A percentile compares a stretch with the other conserved stretches of the same genome.
Conservation (phyloP, 768 basidiomycete genomes). For the Boletus tomentosulus region DNA sequence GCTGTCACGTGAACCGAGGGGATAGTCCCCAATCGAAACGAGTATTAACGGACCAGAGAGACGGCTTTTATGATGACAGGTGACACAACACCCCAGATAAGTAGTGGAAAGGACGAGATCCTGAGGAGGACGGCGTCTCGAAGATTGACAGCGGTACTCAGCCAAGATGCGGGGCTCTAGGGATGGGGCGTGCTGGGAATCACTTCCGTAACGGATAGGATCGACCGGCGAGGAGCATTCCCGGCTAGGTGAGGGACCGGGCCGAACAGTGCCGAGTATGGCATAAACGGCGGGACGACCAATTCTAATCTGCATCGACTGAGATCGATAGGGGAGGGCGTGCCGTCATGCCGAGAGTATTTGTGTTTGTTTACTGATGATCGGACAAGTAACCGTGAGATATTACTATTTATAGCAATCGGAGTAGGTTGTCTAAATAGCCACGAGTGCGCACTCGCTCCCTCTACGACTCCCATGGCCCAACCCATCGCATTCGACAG, state of each 20-base stretch:
- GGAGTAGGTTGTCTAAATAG: conserved; percentile 28
- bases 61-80: neutral
- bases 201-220: neutral
- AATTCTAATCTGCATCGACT: neutral
- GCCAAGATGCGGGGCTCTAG: neutral
- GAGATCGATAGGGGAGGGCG: neutral
- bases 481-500: conserved; percentile 45
- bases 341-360: conserved; percentile 27
- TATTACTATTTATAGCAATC: neutral
- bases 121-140: neutral
- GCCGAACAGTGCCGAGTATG: neutral
- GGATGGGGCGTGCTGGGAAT: too few relatives aligned
- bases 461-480: conserved; percentile 28
- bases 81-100: neutral
- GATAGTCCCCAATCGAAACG: neutral
- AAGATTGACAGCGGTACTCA: neutral
- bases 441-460: conserved; percentile 8
- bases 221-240: neutral
- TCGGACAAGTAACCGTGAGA: conserved; percentile 31
- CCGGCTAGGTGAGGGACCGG: neutral
- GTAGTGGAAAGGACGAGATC: neutral
- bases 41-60: neutral
- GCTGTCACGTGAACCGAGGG: neutral
- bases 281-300: too few relatives aligned
- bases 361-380: conserved; percentile 22